Base-by-base conservation (phyloP, 2,329 filamentous ascomycete species). In the Zasmidium cellare region DNA sequence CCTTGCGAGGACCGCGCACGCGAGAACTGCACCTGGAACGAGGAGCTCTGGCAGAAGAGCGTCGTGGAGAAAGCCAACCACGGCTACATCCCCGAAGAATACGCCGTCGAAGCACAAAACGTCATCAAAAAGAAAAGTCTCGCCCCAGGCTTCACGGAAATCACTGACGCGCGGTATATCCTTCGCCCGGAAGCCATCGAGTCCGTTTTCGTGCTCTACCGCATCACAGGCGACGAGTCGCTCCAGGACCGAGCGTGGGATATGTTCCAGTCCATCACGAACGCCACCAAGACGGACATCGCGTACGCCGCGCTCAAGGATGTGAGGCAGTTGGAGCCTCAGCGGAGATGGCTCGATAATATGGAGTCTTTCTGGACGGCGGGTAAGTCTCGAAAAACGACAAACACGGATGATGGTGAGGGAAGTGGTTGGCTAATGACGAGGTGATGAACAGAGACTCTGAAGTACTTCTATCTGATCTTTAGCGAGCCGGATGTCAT, bases 141-240 rank as follows among this genome's bases (percentile, higher is more conserved):
- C 3, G 79, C 82, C 7, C 76, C 74, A 7, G 87, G 86, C 19
- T 84, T 88, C 70, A 77, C 80, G 1, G 76, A 76, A 20, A 79
- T 87, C 50, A 73, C 76, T 46, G 83, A 87, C 58, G 74, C 77
- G 51, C 80, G 82, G 56, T 90, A 90, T 69, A 84, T 89, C 35
- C 78, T 91, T 46, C 82, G 87, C n/a, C 89, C 89, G 20, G 90
- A 93, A 74, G 89, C 89, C 1, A 91, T 93, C 53, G 90, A 93
- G 76, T 89, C 85, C 7, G 83, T 94, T 2, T 93, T 91, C 72
- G 83, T 91, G 69, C 84, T 93, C 78, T 91, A 88, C 71, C 84
- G 89, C 55, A 79, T 90, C 57, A 91, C 88, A 0, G 89, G 88
- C 24, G 84, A 90, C 61, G 65, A 79, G 0, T 75, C 78, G 53